Conservation (phyloP, 768 basidiomycete species). For the Hypholoma fasciculare region DNA sequence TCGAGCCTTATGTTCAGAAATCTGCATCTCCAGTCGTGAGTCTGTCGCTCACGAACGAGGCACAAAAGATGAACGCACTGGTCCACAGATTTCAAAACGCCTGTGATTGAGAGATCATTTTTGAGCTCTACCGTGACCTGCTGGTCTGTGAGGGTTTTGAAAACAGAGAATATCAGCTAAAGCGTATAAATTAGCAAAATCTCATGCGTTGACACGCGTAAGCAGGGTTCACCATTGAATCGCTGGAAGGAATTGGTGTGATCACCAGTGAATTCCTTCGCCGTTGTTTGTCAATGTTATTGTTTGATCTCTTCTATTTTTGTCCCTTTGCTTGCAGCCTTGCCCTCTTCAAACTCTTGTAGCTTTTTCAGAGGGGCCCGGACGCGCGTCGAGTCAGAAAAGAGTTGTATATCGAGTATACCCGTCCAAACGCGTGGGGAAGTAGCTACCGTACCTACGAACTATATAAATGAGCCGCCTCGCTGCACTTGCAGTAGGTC, state of each 20-base stretch:
- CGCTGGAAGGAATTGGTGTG: not conserved
- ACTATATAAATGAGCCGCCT: too few species aligned
- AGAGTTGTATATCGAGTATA: too few species aligned
- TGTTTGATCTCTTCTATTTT: slow-evolving; percentile 7
- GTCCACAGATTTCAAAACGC: slow-evolving; percentile 95
- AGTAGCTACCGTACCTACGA: too few species aligned
- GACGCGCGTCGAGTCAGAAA: too few species aligned
- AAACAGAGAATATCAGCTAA: slow-evolving; percentile 94
- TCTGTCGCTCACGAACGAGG: not conserved
- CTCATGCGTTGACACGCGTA: not conserved
- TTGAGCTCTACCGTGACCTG: slow-evolving; percentile 97
- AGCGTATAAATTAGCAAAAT: slow-evolving; percentile 1
- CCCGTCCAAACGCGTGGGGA: too few species aligned
- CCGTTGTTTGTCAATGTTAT: slow-evolving; percentile 12
- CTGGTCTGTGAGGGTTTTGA: slow-evolving; percentile 98
- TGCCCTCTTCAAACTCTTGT: not conserved
- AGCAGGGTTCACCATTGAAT: slow-evolving; percentile 16
- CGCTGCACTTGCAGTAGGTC: too few species aligned
- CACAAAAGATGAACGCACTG: slow-evolving; percentile 49
- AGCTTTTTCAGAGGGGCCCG: too few species aligned
- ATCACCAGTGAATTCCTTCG: not conserved
- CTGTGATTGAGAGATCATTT: slow-evolving; percentile 97
- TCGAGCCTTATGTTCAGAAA: slow-evolving; percentile 97
- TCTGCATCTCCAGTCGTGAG: slow-evolving; percentile 36
- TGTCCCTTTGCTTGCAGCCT: not conserved